phyloP scores from a whole-genome alignment of 164 flowering plant genomes.

The Nymphaea thermarum region DNA sequence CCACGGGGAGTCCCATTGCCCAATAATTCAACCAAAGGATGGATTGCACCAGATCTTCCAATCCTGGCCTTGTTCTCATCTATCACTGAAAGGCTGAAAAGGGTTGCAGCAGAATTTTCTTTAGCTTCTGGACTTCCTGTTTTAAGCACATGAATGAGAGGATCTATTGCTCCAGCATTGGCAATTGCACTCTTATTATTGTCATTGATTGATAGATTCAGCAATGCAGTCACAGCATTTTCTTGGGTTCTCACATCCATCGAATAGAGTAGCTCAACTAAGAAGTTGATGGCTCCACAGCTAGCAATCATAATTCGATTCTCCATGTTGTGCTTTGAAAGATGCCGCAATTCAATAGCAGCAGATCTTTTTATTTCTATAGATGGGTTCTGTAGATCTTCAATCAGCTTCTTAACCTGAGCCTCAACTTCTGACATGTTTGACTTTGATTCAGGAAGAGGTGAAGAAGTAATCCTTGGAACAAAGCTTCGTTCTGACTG shows the following conservation, averaged over 20 bases:
- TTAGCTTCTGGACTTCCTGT: conserved; percentile 85
- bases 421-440: conserved; percentile 61
- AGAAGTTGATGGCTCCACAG: conserved; percentile 78
- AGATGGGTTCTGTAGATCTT: conserved; percentile 13
- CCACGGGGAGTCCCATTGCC: conserved; percentile 93
- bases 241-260: conserved; percentile 68
- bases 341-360: conserved; percentile 76
- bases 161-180: conserved; percentile 76
- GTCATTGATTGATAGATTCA: conserved; percentile 85
- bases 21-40: conserved; percentile 61
- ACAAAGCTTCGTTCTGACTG: conserved; percentile 50
- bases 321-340: conserved; percentile 74
- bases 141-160: conserved; percentile 69
- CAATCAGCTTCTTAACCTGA: conserved; percentile 52
- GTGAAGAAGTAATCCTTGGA: conserved; percentile 51
- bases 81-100: conserved; percentile 81
- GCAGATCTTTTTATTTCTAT: conserved; percentile 66
- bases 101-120: conserved; percentile 96
- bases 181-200: conserved; percentile 74
- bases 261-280: conserved; percentile 62
- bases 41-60: conserved; percentile 87
- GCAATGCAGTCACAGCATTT: conserved; percentile 95
- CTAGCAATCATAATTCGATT: conserved; percentile 78
- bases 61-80: conserved; percentile 87
- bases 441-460: conserved; percentile 42